Percentiles rank a stretch among this genome's conserved stretches.
Evolutionary conservation across 2,329 filamentous ascomycete species (phyloP).

Genomic region (Phyllosticta ampelicida): DNA sequence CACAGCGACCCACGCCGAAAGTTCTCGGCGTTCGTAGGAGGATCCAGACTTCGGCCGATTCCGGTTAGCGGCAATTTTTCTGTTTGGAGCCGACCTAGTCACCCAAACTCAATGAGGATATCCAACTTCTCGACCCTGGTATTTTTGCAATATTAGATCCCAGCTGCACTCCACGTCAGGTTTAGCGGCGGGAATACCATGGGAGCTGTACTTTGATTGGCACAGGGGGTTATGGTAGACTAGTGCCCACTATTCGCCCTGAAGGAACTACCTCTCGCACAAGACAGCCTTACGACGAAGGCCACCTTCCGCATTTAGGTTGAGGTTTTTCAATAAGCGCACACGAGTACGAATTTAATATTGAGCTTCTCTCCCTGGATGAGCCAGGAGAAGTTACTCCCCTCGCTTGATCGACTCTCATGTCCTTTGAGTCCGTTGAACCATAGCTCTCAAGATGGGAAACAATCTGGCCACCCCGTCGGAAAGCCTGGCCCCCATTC

Average conservation of each 20-base stretch:
- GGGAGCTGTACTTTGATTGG: neutral
- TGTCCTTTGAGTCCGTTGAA: neutral
- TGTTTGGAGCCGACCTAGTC: neutral
- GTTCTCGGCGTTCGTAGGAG: neutral
- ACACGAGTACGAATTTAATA: neutral
- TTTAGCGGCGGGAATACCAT: neutral
- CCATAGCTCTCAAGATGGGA: neutral
- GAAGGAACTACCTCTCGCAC: neutral
- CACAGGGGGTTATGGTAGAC: neutral
- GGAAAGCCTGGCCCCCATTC: neutral
- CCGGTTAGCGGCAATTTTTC: neutral
- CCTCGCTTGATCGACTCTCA: neutral
- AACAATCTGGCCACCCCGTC: neutral
- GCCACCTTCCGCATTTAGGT: neutral
- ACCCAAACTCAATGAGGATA: neutral
- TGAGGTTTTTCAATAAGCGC: neutral
- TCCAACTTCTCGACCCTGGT: neutral
- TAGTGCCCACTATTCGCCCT: neutral
- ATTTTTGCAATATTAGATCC: neutral
- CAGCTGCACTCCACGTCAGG: neutral
- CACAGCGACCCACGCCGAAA: neutral
- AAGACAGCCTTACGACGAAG: neutral
- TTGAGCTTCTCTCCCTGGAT: neutral
- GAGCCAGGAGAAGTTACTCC: neutral
- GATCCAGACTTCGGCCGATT: neutral